Evolutionary conservation across 768 basidiomycete species (phyloP).

Genomic region (Boletus rubroflammeus): DNA sequence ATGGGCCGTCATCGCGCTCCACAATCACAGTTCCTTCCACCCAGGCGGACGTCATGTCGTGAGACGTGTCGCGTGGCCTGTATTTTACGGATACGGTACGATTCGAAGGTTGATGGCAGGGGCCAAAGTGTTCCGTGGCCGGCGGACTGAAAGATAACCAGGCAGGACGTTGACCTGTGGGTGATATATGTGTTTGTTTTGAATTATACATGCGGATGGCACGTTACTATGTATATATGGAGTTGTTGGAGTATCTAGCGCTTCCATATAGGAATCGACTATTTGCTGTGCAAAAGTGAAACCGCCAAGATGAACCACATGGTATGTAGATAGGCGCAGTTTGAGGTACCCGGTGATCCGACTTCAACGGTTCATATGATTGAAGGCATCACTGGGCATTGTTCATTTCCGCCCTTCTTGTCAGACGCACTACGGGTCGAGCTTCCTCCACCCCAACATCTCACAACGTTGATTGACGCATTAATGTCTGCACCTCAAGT

Average conservation of each 20-base stretch:
- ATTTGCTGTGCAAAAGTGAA: no score
- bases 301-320: not conserved
- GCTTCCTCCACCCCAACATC: not conserved
- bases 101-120: not conserved
- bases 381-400: not conserved
- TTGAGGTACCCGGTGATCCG: not conserved
- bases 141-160: no score
- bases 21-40: conserved; percentile 30
- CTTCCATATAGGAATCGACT: no score
- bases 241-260: no score
- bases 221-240: not conserved
- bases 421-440: not conserved
- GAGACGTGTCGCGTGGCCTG: conserved; percentile 22
- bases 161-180: not conserved
- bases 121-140: not conserved
- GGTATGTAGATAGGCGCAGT: not conserved
- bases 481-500: conserved; percentile 5
- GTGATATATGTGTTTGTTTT: not conserved
- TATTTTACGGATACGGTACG: not conserved
- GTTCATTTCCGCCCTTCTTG: not conserved
- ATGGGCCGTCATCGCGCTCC: conserved; percentile 57
- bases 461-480: not conserved
- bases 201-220: not conserved
- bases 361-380: not conserved
- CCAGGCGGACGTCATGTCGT: not conserved